Percentiles rank a stretch among this genome's conserved stretches.
Conservation (phyloP, 257 asterid genomes). For the Sherardia arvensis region DNA sequence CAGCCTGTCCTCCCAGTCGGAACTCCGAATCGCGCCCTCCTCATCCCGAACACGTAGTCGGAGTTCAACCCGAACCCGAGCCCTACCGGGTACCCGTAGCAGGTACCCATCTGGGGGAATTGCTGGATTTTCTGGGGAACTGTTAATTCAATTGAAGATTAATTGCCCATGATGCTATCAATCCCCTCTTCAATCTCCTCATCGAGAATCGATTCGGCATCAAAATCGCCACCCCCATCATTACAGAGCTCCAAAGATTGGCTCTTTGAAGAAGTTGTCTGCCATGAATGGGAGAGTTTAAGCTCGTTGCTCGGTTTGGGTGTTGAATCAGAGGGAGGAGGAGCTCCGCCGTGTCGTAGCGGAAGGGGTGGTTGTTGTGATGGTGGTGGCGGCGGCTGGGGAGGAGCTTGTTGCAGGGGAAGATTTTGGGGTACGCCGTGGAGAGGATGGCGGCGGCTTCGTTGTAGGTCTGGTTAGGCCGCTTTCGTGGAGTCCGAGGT, state of each 20-base stretch:
- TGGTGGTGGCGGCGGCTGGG: no score
- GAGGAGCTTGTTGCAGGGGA: slow-evolving; percentile 40
- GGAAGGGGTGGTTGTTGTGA: no score
- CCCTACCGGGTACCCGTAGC: slow-evolving; percentile 79
- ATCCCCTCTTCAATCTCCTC: no score
- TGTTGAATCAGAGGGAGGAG: slow-evolving; percentile 40
- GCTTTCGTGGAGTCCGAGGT: slow-evolving; percentile 77
- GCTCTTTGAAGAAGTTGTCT: slow-evolving; percentile 51
- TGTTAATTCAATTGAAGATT: no score
- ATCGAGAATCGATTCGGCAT: no score
- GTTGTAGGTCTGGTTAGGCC: slow-evolving; percentile 79
- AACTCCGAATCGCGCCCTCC: slow-evolving; percentile 45
- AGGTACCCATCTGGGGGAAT: slow-evolving; percentile 16
- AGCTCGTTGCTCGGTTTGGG: slow-evolving; percentile 20
- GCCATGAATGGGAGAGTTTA: slow-evolving; percentile 19
- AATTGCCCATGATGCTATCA: no score
- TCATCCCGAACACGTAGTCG: slow-evolving; percentile 39
- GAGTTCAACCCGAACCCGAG: slow-evolving; percentile 31
- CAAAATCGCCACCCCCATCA: no score
- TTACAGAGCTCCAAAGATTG: no score
- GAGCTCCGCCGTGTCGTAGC: slow-evolving; percentile 45
- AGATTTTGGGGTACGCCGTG: slow-evolving; percentile 73
- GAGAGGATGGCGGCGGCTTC: slow-evolving; percentile 87
- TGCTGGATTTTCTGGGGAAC: no score
- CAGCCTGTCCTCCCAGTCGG: slow-evolving; percentile 60